Conservation (phyloP, 495 filamentous ascomycete genomes). For the Letharia lupina region DNA sequence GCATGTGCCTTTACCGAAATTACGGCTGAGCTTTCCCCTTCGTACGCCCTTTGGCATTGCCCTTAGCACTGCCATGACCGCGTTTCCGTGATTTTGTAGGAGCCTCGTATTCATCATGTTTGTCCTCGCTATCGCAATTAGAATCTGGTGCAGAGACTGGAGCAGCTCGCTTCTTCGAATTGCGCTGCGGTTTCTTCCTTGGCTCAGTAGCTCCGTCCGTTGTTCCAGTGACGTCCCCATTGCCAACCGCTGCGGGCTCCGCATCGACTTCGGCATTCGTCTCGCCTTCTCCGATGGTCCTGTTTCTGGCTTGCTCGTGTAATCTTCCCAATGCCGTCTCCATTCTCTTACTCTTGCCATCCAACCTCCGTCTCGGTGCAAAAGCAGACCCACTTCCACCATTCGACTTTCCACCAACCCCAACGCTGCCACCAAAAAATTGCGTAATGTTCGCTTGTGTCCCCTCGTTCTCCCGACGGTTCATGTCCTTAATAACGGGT, state of each 20-base stretch:
- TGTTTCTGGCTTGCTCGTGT: constrained; percentile 43
- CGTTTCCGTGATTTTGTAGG: constrained; percentile 16
- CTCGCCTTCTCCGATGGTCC: constrained; percentile 16
- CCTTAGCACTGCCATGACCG: not conserved
- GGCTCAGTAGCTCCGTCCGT: constrained; percentile 16
- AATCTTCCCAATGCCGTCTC: constrained; percentile 69
- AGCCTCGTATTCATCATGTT: constrained; percentile 15
- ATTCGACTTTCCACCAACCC: constrained; percentile 35
- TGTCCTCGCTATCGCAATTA: constrained; percentile 6
- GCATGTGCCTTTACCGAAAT: not conserved
- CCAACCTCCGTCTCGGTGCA: constrained; percentile 59
- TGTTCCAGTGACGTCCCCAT: constrained; percentile 2
- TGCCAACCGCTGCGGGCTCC: not conserved
- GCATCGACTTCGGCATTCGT: not conserved
- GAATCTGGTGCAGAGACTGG: constrained; percentile 6
- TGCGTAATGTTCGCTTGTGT: constrained; percentile 95
- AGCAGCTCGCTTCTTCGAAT: constrained; percentile 16
- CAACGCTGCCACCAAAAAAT: constrained; percentile 62
- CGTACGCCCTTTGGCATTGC: not conserved
- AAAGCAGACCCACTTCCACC: constrained; percentile 52
- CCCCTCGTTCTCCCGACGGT: constrained; percentile 72
- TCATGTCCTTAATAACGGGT: constrained; percentile 92
- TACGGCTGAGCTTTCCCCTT: constrained; percentile 8
- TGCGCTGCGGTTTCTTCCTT: constrained; percentile 4
- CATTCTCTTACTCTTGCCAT: constrained; percentile 69